Evolutionary conservation across 73 alveolate species (phyloP).

Genomic region (Stentor coeruleus): DNA sequence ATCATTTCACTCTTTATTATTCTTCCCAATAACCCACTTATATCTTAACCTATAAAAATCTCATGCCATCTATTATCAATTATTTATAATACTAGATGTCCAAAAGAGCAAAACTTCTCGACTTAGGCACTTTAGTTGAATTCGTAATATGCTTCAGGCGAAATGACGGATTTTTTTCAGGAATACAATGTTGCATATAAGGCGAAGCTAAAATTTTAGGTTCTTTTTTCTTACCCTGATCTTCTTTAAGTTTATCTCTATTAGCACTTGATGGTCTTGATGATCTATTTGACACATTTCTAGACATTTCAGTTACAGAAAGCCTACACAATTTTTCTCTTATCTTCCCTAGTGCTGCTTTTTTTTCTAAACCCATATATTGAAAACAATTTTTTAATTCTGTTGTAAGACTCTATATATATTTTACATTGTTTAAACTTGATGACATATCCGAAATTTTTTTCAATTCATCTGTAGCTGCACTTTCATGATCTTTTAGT

Average conservation of each 20-base stretch:
- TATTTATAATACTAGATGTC: neutral
- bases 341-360: neutral
- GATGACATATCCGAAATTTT: neutral
- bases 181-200: neutral
- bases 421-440: neutral
- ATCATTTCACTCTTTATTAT: no score
- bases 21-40: no score
- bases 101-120: neutral
- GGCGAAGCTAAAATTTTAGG: neutral
- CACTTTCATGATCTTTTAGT: neutral
- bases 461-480: neutral
- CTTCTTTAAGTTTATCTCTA: neutral
- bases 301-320: neutral
- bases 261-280: neutral
- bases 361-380: neutral
- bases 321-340: neutral
- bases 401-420: neutral
- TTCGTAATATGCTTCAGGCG: neutral
- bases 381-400: neutral
- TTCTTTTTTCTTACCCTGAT: neutral
- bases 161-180: neutral
- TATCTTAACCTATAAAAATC: no score
- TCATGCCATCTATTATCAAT: no score
- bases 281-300: neutral
- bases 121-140: neutral